Evolutionary conservation across 1,139 yeast genomes (phyloP).

Genomic region (Blastobotrys arbuscula): DNA sequence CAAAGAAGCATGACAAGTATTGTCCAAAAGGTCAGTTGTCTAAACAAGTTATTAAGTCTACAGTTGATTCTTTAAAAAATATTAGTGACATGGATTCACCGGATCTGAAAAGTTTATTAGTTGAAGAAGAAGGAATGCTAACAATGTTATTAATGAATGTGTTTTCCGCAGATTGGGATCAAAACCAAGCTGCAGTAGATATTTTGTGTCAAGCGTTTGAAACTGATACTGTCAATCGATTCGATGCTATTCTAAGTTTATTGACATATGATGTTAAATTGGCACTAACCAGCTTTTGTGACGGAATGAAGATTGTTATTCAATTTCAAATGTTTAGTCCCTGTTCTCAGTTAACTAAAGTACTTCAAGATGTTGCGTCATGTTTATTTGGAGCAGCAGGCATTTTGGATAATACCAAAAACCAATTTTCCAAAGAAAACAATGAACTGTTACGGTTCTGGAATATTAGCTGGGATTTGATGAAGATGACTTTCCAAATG

Average conservation of each 20-base stretch:
- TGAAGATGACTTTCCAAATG: conserved; percentile 60
- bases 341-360: conserved; percentile 67
- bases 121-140: conserved; percentile 27
- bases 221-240: conserved; percentile 52
- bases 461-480: conserved; percentile 64
- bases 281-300: conserved; percentile 47
- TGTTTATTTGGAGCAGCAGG: conserved; percentile 68
- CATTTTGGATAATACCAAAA: conserved; percentile 33
- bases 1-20: conserved; percentile 16
- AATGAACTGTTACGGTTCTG: conserved; percentile 45
- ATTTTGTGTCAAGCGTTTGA: conserved; percentile 73
- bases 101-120: conserved; percentile 40
- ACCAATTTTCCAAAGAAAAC: conserved; percentile 23
- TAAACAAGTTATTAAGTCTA: conserved; percentile 12
- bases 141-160: conserved; percentile 22
- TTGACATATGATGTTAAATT: conserved; percentile 41
- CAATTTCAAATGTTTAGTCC: conserved; percentile 56
- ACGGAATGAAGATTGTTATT: conserved; percentile 42
- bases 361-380: conserved; percentile 65
- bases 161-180: conserved; percentile 25
- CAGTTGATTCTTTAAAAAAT: conserved; percentile 17
- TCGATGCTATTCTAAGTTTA: conserved; percentile 61
- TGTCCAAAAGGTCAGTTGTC: conserved; percentile 20
- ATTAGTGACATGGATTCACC: conserved; percentile 43
- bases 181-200: conserved; percentile 50